These are phyloP conservation scores for Pseudomonodictys pantanalensis DNA, from an alignment of 495 filamentous ascomycete species.

Conservation along the genomic window DNA sequence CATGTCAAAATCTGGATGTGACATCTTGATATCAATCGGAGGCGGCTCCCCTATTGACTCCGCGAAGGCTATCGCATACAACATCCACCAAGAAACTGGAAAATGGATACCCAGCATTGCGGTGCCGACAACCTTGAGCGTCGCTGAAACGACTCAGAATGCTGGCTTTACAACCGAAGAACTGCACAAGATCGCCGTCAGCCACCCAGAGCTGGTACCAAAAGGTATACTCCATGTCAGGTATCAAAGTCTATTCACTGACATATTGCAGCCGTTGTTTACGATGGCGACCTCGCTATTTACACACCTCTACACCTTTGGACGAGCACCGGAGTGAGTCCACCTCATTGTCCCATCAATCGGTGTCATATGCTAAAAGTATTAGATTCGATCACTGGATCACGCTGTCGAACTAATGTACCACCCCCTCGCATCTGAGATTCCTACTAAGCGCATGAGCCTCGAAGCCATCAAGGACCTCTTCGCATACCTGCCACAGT, in stretches of 20 bases:
- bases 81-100: conserved; percentile 28
- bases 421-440: conserved; percentile 34
- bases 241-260: not conserved
- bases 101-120: conserved; percentile 35
- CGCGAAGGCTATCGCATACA: conserved; percentile 34
- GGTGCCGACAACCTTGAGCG: conserved; percentile 35
- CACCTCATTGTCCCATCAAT: not conserved
- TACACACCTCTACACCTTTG: conserved; percentile 33
- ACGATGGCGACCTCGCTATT: conserved; percentile 32
- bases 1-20: conserved; percentile 30
- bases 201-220: conserved; percentile 31
- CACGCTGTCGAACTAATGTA: conserved; percentile 37
- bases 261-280: conserved; percentile 26
- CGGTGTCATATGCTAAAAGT: not conserved
- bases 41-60: conserved; percentile 36
- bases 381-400: conserved; percentile 33
- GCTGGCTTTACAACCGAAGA: conserved; percentile 34
- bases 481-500: conserved; percentile 30
- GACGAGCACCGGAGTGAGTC: conserved; percentile 32
- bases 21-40: conserved; percentile 33
- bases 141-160: conserved; percentile 34
- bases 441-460: conserved; percentile 32
- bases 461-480: conserved; percentile 32
- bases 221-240: conserved; percentile 6
- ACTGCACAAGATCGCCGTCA: conserved; percentile 30